Evolutionary conservation across 2,329 filamentous ascomycete species (phyloP).

Genomic region (Fusarium bactridioides): DNA sequence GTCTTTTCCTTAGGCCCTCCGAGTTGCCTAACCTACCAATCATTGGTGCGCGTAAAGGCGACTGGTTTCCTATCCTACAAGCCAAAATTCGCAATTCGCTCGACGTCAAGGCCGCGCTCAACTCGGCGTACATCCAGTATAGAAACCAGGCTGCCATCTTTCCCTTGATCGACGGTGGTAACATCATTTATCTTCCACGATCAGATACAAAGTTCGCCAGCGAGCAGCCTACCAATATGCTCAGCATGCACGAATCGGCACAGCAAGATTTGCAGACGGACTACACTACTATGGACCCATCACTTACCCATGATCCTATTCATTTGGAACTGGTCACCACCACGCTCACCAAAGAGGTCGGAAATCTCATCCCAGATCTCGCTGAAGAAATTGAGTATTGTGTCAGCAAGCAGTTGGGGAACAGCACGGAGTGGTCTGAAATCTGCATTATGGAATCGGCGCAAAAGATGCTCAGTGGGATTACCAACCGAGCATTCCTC

Average conservation of each 20-base stretch:
- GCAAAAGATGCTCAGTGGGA: not conserved
- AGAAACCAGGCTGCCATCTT: not conserved
- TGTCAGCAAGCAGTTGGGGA: not conserved
- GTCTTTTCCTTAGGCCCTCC: not conserved
- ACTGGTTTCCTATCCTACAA: conserved; percentile 11
- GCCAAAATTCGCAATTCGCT: not conserved
- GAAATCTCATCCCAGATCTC: conserved; percentile 1
- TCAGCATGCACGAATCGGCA: conserved; percentile 3
- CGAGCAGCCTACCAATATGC: not conserved
- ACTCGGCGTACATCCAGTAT: not conserved
- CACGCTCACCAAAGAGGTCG: not conserved
- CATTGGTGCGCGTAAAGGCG: not conserved
- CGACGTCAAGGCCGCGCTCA: not conserved
- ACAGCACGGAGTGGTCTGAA: not conserved
- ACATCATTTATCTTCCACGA: not conserved
- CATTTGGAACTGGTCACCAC: not conserved
- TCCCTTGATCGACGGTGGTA: not conserved
- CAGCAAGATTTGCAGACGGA: not conserved
- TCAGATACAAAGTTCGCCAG: conserved; percentile 9
- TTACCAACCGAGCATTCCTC: not conserved
- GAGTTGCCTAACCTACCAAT: not conserved
- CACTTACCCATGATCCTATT: conserved; percentile 1
- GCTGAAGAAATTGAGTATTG: not conserved
- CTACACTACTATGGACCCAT: conserved; percentile 4
- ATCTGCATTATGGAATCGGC: not conserved